A percentile compares a stretch with the other conserved stretches of the same genome.
Evolutionary conservation across 345 rosid genomes (phyloP).

Genomic region (Moricandia arvensis): DNA sequence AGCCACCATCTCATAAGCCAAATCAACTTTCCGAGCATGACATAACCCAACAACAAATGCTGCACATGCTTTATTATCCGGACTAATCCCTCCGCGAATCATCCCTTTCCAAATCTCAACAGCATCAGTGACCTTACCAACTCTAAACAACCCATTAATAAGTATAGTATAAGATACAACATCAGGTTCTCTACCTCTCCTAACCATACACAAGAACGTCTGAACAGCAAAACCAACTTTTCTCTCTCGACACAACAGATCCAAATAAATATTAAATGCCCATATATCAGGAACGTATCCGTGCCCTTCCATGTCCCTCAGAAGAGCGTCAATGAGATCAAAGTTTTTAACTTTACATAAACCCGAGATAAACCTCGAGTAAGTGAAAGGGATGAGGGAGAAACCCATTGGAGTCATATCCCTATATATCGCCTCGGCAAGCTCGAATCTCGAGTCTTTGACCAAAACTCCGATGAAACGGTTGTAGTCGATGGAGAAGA

Average conservation of each 20-base stretch:
- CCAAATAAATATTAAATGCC: slow-evolving; percentile 77
- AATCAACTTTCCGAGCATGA: slow-evolving; percentile 68
- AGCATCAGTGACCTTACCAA: slow-evolving; percentile 51
- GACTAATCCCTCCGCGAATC: slow-evolving; percentile 56
- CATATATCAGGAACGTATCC: slow-evolving; percentile 71
- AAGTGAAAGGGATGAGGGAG: slow-evolving; percentile 74
- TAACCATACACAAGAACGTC: slow-evolving; percentile 53
- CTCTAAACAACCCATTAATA: slow-evolving; percentile 65
- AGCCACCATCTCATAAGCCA: slow-evolving; percentile 81
- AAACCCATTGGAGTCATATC: slow-evolving; percentile 68
- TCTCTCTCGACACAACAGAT: slow-evolving; percentile 63
- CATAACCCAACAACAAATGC: slow-evolving; percentile 72
- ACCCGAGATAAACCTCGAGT: slow-evolving; percentile 89
- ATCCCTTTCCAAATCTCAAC: slow-evolving; percentile 66
- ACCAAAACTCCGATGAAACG: slow-evolving; percentile 83
- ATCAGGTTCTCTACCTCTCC: slow-evolving; percentile 74
- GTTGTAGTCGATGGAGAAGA: slow-evolving; percentile 72
- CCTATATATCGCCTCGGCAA: slow-evolving; percentile 61
- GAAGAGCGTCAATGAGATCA: slow-evolving; percentile 50
- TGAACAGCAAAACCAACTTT: slow-evolving; percentile 56
- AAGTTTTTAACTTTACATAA: slow-evolving; percentile 63
- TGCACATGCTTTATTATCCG: slow-evolving; percentile 61
- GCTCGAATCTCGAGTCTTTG: slow-evolving; percentile 61
- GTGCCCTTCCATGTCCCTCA: slow-evolving; percentile 67
- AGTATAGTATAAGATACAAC: slow-evolving; percentile 85